Evolutionary conservation across 495 filamentous ascomycete genomes (phyloP).

Genomic region (Aspergillus incahuasiensis): DNA sequence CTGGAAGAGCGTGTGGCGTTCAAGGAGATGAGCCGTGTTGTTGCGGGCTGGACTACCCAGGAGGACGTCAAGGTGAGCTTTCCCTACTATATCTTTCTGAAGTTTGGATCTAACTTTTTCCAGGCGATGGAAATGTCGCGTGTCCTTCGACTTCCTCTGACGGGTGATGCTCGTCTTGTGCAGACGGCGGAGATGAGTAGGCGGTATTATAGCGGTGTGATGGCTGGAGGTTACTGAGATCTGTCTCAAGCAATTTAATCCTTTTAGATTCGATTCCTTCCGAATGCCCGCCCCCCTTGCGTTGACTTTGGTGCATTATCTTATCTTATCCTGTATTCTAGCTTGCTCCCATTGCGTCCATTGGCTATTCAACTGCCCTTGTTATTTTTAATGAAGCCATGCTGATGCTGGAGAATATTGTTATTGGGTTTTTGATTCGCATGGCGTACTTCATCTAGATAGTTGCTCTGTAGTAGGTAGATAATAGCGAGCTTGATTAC

Average conservation of each 20-base stretch:
- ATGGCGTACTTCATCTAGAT: background rate
- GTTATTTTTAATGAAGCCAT: constrained; percentile 5
- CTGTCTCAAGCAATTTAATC: constrained; percentile 7
- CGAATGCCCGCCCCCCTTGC: background rate
- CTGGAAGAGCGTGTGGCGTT: constrained; percentile 77
- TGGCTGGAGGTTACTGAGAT: constrained; percentile 42
- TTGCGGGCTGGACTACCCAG: constrained; percentile 57
- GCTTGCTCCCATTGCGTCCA: background rate
- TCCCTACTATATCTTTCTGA: background rate
- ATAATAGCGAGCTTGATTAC: background rate
- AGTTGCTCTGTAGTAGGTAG: constrained; percentile 3
- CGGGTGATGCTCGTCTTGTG: constrained; percentile 62
- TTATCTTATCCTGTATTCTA: constrained; percentile 2
- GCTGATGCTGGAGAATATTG: constrained; percentile 11
- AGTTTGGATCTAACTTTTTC: constrained; percentile 11
- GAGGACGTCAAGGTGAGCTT: constrained; percentile 56
- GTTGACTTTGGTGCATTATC: background rate
- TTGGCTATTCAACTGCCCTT: background rate
- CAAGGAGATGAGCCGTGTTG: constrained; percentile 57
- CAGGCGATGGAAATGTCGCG: constrained; percentile 40
- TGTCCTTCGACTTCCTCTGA: constrained; percentile 63
- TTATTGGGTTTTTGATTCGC: background rate
- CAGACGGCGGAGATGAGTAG: constrained; percentile 66
- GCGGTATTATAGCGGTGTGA: constrained; percentile 56
- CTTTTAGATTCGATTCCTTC: constrained; percentile 2